Base-by-base conservation (phyloP, 495 filamentous ascomycete genomes). In the Penicillium paxilli region DNA sequence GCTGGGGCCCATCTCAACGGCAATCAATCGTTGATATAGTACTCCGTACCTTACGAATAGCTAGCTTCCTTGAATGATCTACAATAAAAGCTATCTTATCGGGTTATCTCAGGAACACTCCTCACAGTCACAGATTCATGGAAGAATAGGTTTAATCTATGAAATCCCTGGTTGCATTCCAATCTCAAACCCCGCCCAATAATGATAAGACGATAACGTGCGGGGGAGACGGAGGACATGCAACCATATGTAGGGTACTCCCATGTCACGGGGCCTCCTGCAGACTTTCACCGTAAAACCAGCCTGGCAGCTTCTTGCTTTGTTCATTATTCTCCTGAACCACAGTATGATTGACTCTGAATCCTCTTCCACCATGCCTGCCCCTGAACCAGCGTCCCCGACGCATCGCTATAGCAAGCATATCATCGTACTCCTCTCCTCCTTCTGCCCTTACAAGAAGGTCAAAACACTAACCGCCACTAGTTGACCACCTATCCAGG, bases 401-500 rank as follows among this genome's bases (percentile, higher is more conserved):
- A 58, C 61, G 1, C 45, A 64, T 5, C 62, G 54, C 14, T 72
- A 71, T 52, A 78, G 73, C 61, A 76, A 69, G 52, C 75, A 78
- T 54, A 76, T 76, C 32, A 67, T 75, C 33, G 75, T 78, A 67
- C 64, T 52, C 2, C 40, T 21, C 20, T 42, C 40, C 17, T 20
- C 40, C 16, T 6, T 38, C 11, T 17, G 10, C 4, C 35, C 16
- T 38, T 16, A 32, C 5, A 32, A 14, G n/a, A 32, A 10, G 0
- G 4, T 32, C n/a, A 14, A 12, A 32, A 3, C 19, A 16, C 26
- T 54, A 38, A 49, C 49, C 16, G 16, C n/a, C 37, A 30, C 19
- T 32, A 74, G 64, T 79, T 87, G 59, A 96, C 91, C 24, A 96
- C 93, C 7, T 97, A 98, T 72, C 94, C 94, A 30, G 89, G 88